Evolutionary conservation across 768 basidiomycete species (phyloP).

Genomic region (Psilocybe azurescens): DNA sequence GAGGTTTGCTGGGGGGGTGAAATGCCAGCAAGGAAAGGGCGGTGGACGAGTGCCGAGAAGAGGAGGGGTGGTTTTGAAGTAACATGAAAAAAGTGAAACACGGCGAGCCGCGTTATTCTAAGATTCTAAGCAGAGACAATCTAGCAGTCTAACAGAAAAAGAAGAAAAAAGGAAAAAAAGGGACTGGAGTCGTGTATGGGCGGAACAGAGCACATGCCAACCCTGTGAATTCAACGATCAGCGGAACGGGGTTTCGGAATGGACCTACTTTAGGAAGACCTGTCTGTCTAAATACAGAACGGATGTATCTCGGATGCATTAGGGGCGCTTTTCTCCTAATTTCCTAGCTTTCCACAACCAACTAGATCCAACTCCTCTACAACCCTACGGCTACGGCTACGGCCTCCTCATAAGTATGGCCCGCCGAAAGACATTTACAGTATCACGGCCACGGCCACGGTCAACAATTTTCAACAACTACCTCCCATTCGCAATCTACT

Average conservation of each 20-base stretch:
- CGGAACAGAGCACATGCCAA: constrained; percentile 11
- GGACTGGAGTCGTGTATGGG: constrained; percentile 17
- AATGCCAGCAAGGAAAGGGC: background rate
- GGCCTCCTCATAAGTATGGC: background rate
- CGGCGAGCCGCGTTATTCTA: constrained; percentile 3
- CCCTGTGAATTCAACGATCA: constrained; percentile 23
- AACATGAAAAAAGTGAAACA: constrained; percentile 9
- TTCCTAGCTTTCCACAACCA: too few relatives aligned
- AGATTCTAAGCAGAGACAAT: constrained; percentile 11
- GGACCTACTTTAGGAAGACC: constrained; percentile 17
- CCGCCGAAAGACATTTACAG: background rate
- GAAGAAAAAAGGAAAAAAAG: constrained; percentile 10
- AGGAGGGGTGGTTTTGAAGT: background rate
- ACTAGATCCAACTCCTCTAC: background rate
- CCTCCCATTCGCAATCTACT: background rate
- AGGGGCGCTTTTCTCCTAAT: too few relatives aligned
- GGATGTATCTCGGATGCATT: background rate
- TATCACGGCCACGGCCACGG: background rate
- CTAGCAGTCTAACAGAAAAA: constrained; percentile 13
- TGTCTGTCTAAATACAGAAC: background rate
- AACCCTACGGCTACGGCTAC: background rate
- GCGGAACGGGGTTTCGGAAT: constrained; percentile 27
- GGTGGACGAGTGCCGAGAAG: background rate
- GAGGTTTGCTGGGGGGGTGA: background rate
- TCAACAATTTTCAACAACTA: background rate